These are phyloP conservation scores for Corynespora cassiicola DNA, from an alignment of 2,329 filamentous ascomycete genomes.

Conservation along the genomic window DNA sequence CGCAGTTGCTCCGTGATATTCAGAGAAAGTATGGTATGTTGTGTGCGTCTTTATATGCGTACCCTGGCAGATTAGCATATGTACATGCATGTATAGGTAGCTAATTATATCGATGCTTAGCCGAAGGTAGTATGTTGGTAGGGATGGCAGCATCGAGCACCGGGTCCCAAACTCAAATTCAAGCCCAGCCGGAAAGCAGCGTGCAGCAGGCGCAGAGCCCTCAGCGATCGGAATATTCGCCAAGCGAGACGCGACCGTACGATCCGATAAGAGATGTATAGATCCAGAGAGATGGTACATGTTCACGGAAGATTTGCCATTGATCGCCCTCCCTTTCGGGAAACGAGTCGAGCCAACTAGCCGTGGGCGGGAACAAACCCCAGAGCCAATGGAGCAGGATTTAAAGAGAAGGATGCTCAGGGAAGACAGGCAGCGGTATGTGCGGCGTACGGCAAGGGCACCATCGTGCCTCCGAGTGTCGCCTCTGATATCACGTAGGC, in stretches of 20 bases:
- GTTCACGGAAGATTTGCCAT: constrained; percentile 24
- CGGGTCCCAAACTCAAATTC: constrained; percentile 35
- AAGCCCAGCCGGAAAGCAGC: constrained; percentile 33
- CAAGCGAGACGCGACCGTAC: constrained; percentile 42
- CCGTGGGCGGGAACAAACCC: constrained; percentile 5
- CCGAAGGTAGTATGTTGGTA: constrained; percentile 44
- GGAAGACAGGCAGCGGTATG: constrained; percentile 6
- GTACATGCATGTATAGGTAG: constrained; percentile 27
- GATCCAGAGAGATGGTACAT: constrained; percentile 6
- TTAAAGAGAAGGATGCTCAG: constrained; percentile 5
- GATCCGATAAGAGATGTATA: constrained; percentile 47
- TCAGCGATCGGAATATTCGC: constrained; percentile 38
- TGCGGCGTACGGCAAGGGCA: constrained; percentile 6
- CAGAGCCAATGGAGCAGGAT: constrained; percentile 6
- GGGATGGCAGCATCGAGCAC: constrained; percentile 35
- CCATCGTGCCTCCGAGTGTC: too few species aligned
- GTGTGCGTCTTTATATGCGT: constrained; percentile 23
- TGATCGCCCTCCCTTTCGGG: constrained; percentile 13
- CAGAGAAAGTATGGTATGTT: constrained; percentile 46
- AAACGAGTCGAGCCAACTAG: constrained; percentile 4
- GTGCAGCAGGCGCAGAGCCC: constrained; percentile 36
- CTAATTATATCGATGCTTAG: constrained; percentile 40
- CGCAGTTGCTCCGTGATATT: constrained; percentile 43
- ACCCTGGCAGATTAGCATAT: constrained; percentile 22
- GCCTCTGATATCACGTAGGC: constrained; percentile 9